These are phyloP conservation scores for Auriculariales sp. DNA, from an alignment of 768 basidiomycete genomes.

Conservation along the genomic window DNA sequence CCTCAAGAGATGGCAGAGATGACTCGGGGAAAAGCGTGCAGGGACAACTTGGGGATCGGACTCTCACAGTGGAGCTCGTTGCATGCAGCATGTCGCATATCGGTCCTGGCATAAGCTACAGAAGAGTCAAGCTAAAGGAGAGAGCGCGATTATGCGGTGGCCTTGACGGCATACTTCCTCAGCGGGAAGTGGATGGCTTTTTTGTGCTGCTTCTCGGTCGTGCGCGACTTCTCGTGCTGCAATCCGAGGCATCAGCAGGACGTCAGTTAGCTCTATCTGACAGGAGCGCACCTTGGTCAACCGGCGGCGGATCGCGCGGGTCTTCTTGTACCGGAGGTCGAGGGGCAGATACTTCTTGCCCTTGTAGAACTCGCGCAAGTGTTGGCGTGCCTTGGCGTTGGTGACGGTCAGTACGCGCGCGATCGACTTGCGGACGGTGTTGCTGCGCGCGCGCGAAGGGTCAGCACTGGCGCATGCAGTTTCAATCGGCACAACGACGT, in stretches of 20 bases:
- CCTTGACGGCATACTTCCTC: conserved; percentile 93
- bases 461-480: not conserved
- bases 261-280: not conserved
- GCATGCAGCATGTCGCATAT: conserved; percentile 1
- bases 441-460: conserved; percentile 30
- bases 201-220: conserved; percentile 90
- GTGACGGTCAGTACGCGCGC: conserved; percentile 96
- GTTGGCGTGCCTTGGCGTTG: conserved; percentile 96
- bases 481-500: conserved; percentile 23
- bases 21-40: too few species aligned
- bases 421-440: conserved; percentile 94
- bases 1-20: too few species aligned
- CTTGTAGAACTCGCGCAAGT: conserved; percentile 97
- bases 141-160: conserved; percentile 13
- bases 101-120: not conserved
- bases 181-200: conserved; percentile 87
- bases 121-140: not conserved
- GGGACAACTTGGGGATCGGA: too few species aligned
- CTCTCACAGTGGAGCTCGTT: too few species aligned
- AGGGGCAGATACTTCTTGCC: conserved; percentile 91
- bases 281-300: conserved; percentile 60
- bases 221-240: conserved; percentile 69
- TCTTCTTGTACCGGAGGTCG: conserved; percentile 96
- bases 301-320: conserved; percentile 92
- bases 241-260: not conserved